phyloP scores from a whole-genome alignment of 2,329 filamentous ascomycete genomes.

The Hymenoscyphus occultus region DNA sequence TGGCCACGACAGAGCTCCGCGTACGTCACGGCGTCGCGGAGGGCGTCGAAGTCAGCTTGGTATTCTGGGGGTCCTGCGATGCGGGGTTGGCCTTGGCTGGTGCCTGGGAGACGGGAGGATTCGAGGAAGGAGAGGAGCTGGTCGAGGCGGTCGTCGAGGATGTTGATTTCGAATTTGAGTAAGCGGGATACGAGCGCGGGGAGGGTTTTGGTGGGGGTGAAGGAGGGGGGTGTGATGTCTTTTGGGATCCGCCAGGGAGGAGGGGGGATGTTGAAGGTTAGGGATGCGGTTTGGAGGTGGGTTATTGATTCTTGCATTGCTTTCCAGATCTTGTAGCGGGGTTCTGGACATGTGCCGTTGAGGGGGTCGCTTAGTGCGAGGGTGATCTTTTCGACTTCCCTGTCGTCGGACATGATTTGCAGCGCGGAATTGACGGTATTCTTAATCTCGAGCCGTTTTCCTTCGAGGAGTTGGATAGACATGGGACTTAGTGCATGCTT shows the following conservation, averaged over 20 bases:
- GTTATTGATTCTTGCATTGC: constrained; percentile 14
- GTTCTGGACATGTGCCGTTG: neutral
- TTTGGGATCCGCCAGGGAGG: constrained; percentile 4
- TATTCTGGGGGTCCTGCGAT: constrained; percentile 6
- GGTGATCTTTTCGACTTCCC: constrained; percentile 5
- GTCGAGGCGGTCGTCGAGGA: constrained; percentile 17
- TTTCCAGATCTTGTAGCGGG: constrained; percentile 13
- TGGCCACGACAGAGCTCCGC: constrained; percentile 6
- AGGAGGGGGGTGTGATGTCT: neutral
- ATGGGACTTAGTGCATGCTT: neutral
- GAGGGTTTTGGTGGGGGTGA: constrained; percentile 8
- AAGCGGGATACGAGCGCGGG: constrained; percentile 13
- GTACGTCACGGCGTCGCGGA: constrained; percentile 1
- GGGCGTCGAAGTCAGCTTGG: constrained; percentile 11
- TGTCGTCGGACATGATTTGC: constrained; percentile 7
- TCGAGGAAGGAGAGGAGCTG: constrained; percentile 17
- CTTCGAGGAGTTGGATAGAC: neutral
- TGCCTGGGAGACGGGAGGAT: constrained; percentile 12
- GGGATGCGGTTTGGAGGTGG: neutral
- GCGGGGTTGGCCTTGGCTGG: constrained; percentile 10
- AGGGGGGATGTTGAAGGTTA: neutral
- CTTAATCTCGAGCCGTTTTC: neutral
- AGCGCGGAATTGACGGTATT: neutral
- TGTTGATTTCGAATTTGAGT: constrained; percentile 17
- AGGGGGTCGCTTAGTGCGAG: constrained; percentile 5